Evolutionary conservation across 495 filamentous ascomycete genomes (phyloP), one percentile per base, ranked within the genome.

Genomic region (Xylaria scruposa): DNA sequence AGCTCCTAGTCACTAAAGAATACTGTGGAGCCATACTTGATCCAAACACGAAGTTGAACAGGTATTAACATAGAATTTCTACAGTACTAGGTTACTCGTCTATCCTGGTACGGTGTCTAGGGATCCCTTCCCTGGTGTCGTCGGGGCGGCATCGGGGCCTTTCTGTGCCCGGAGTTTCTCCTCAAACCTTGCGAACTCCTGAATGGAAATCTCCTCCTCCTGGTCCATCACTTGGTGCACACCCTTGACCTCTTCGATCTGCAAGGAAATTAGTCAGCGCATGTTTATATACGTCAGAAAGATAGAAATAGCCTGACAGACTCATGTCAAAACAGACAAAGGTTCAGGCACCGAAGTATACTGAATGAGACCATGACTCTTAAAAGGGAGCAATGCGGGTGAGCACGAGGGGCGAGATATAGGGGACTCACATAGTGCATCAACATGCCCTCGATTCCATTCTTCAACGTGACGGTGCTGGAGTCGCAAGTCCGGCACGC

Each of bases 361-460:
- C 10, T 4, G 15, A 54, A 21, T 53, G 9, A 38, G 29, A 10
- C 31, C 64, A 33, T 53, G 47, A 36, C 51, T 68, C 24, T 51
- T 31, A 29, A 29, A 68, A 46, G 1, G 21, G 65, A 29, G 36
- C 24, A n/a, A 15, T 51, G 40, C 7, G 21, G 44, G 44, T 21
- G 26, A 49, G 49, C 42, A 54, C 65, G 51, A 31, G 36, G 40
- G 59, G 12, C 36, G 21, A 36, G 4, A 49, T 71, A 29, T 54
- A 64, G 17, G 36, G 29, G 61, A 84, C 83, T 81, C 70, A 88
- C 85, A 79, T 86, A 87, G 77, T 87, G 83, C 95, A 97, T 97
- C 77, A 98, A 81, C 95, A 98, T 97, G 56, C 91, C 92, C 85
- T 99, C 97, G 78, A 99, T 99, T 12, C 96, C 96, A 79, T 96